Conservation (phyloP, 2,329 filamentous ascomycete genomes). For the Fusarium temperatum region DNA sequence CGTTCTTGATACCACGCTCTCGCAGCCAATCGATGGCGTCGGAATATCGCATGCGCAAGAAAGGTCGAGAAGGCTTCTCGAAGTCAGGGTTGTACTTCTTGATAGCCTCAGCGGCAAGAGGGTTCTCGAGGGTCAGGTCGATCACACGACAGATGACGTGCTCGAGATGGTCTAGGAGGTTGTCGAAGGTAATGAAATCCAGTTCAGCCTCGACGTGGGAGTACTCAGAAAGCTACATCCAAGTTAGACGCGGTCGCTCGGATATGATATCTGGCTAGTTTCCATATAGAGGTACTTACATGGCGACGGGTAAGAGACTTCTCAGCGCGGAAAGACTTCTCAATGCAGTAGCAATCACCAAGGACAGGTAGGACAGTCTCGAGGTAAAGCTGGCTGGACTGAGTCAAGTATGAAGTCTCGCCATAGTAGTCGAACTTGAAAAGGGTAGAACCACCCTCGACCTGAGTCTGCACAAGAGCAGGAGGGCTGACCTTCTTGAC, state of each 20-base stretch:
- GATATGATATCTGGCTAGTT: not conserved
- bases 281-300: conserved; percentile 25
- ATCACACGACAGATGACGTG: conserved; percentile 87
- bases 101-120: conserved; percentile 75
- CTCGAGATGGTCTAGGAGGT: conserved; percentile 88
- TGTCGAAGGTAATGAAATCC: conserved; percentile 93
- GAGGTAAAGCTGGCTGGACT: conserved; percentile 96
- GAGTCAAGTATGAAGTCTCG: conserved; percentile 91
- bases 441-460: conserved; percentile 90
- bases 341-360: conserved; percentile 96
- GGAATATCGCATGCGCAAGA: conserved; percentile 92
- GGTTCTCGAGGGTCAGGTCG: conserved; percentile 77
- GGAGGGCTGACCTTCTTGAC: conserved; percentile 88
- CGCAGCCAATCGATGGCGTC: conserved; percentile 95
- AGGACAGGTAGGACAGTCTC: conserved; percentile 92
- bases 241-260: not conserved
- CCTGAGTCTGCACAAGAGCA: conserved; percentile 92
- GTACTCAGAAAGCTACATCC: conserved; percentile 78
- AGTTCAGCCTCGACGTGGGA: conserved; percentile 96
- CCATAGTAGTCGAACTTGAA: conserved; percentile 92
- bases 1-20: conserved; percentile 90
- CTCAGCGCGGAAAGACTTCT: conserved; percentile 98
- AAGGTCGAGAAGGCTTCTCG: conserved; percentile 81
- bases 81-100: conserved; percentile 93
- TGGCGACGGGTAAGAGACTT: conserved; percentile 95